Evolutionary conservation across 208 protist genomes (phyloP).

Genomic region (Trypanosoma boissoni): DNA sequence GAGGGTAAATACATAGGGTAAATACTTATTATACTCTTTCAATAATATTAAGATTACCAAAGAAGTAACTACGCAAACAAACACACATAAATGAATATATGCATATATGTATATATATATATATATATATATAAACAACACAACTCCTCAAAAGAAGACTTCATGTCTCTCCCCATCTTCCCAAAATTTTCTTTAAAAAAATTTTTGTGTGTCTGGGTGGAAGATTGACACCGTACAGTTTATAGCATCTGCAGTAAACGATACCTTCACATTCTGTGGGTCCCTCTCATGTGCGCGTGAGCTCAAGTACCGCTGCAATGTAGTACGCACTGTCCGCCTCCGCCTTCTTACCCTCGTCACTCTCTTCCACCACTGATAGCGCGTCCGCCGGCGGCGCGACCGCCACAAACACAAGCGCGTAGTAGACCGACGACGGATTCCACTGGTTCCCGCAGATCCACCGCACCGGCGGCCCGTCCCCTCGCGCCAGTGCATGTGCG

Average conservation of each 20-base stretch:
- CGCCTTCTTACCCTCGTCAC: background rate
- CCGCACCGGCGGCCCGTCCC: conserved; percentile 14
- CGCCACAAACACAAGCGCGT: conserved; percentile 64
- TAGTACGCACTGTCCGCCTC: conserved; percentile 17
- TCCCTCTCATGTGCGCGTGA: conserved; percentile 12
- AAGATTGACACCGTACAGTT: too few species aligned
- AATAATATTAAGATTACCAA: too few species aligned
- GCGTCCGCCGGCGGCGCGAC: conserved; percentile 34
- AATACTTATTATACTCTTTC: too few species aligned
- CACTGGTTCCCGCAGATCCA: conserved; percentile 68
- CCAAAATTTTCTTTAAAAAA: background rate
- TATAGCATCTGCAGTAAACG: too few species aligned
- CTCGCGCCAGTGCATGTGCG: background rate
- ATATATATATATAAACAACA: background rate
- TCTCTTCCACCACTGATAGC: background rate
- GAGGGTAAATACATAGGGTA: too few species aligned
- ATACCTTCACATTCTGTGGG: too few species aligned
- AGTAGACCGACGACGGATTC: conserved; percentile 48
- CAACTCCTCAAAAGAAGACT: too few species aligned
- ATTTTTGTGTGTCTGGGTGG: too few species aligned
- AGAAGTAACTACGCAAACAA: background rate
- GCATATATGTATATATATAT: conserved; percentile 1
- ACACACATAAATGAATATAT: conserved; percentile 18
- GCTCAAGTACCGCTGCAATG: conserved; percentile 30
- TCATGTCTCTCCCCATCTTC: too few species aligned